Base-by-base conservation (phyloP, 805 yeast species). In the Nematodospora valgi region DNA sequence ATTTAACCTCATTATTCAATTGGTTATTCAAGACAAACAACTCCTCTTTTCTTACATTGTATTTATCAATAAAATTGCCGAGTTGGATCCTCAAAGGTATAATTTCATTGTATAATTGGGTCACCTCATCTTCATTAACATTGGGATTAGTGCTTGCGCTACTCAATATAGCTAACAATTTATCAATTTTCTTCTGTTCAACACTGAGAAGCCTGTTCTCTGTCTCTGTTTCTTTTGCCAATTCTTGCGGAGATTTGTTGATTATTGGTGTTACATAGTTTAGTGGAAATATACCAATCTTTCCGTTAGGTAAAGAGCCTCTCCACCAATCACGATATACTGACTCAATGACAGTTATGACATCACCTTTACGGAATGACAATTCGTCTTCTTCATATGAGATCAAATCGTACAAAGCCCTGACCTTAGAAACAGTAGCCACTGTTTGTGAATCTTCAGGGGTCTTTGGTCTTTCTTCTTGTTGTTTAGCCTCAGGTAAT, bases 281-380 rank as follows among this genome's bases (percentile, higher is more conserved):
- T 39, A 86, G 72, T 0, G 98, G 98, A 59, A 91, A 88, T 10
- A 93, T 82, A 13, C 98, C 98, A 33, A 79, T 70, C 36, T 72
- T 73, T 1, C 96, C 96, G 36, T 75, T 71, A 4, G 71, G 56
- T 34, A 91, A 61, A 5, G 91, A 76, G 11, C 98, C 98, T 46
- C 86, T 74, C 82, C 96, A 86, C 98, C 98, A 91, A 52, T 91
- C 98, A 43, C 86, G 72, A 56, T 88, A 89, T 5, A 85, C 95
- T 11, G 82, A 72, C 48, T 89, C 98, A 23, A 89, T 68, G 1
- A 93, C 95, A 1, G 82, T 81, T 32, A 91, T 89, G 10, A 86
- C 68, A 53, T 91, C 98, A 26, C 96, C 97, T 49, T 80, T 80
- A 32, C 79, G 69, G 61, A 93, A 91, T 2, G 95, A 80, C 28